Conservation (phyloP, 441 rosid genomes). For the Kokia cookei region DNA sequence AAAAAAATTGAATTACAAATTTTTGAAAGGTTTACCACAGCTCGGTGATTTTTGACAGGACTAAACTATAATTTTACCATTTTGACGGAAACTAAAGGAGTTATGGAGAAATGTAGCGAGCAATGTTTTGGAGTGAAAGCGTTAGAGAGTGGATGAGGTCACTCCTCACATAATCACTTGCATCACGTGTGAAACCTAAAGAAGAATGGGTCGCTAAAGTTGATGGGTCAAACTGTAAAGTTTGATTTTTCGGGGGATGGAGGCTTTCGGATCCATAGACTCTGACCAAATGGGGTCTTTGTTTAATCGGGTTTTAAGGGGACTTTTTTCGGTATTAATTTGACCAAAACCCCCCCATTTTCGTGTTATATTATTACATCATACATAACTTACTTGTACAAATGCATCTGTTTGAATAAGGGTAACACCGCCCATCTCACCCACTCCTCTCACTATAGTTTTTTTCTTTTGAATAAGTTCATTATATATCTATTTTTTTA, state of each 20-base stretch:
- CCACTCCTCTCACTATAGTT: too few species aligned
- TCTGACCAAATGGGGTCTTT: not conserved
- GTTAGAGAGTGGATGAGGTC: not conserved
- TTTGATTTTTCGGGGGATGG: not conserved
- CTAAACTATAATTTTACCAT: too few species aligned
- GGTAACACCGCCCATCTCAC: not conserved
- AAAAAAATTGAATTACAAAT: too few species aligned
- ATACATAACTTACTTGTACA: not conserved
- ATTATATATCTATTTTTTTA: too few species aligned
- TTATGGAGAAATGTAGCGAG: too few species aligned
- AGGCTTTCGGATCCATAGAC: not conserved
- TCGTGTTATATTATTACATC: not conserved
- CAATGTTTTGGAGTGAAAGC: not conserved
- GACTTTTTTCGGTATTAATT: not conserved
- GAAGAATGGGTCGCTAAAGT: not conserved
- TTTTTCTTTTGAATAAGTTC: too few species aligned
- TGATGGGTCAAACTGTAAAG: not conserved
- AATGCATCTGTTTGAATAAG: not conserved
- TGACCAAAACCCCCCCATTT: not conserved
- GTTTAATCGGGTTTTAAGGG: not conserved
- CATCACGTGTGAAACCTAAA: not conserved
- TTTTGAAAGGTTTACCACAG: too few species aligned
- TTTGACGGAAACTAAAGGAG: not conserved
- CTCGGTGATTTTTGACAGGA: too few species aligned
- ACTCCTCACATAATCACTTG: slow-evolving; percentile 8